phyloP scores from a whole-genome alignment of 768 basidiomycete genomes.

The Leccinellum albellum region DNA sequence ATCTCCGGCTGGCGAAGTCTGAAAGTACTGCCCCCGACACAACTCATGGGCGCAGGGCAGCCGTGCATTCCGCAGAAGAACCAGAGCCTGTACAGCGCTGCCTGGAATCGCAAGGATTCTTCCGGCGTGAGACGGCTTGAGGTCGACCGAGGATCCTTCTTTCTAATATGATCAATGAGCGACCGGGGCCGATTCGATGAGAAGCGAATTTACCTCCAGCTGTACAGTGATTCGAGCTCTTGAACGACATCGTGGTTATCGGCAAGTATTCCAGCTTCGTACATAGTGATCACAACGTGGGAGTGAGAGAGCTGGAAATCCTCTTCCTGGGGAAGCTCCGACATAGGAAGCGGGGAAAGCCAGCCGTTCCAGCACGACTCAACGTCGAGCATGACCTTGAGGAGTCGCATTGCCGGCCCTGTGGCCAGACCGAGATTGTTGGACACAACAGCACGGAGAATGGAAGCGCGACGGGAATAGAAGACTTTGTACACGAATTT shows the following conservation, averaged over 20 bases:
- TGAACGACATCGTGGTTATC: constrained; percentile 14
- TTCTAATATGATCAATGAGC: constrained; percentile 22
- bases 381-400: constrained; percentile 12
- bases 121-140: constrained; percentile 26
- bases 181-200: neutral
- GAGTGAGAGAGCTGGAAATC: neutral
- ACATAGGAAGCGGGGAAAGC: constrained; percentile 4
- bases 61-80: constrained; percentile 17
- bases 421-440: constrained; percentile 12
- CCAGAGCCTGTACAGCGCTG: constrained; percentile 30
- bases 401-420: constrained; percentile 13
- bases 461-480: constrained; percentile 4
- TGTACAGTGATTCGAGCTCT: constrained; percentile 16
- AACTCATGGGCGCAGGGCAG: constrained; percentile 7
- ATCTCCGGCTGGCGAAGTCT: constrained; percentile 2
- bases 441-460: constrained; percentile 12
- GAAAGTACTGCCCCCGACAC: constrained; percentile 7
- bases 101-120: constrained; percentile 33
- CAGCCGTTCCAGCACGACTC: constrained; percentile 14
- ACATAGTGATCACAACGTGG: constrained; percentile 1
- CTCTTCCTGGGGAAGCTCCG: constrained; percentile 12
- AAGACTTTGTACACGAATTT: constrained; percentile 19
- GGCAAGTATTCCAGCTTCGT: constrained; percentile 10
- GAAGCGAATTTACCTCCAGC: constrained; percentile 17
- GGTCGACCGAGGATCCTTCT: constrained; percentile 35